A percentile compares a stretch with the other conserved stretches of the same genome.
These are phyloP conservation scores for Artemisia argyi DNA, from an alignment of 129 eudicot genomes.

Conservation along the genomic window DNA sequence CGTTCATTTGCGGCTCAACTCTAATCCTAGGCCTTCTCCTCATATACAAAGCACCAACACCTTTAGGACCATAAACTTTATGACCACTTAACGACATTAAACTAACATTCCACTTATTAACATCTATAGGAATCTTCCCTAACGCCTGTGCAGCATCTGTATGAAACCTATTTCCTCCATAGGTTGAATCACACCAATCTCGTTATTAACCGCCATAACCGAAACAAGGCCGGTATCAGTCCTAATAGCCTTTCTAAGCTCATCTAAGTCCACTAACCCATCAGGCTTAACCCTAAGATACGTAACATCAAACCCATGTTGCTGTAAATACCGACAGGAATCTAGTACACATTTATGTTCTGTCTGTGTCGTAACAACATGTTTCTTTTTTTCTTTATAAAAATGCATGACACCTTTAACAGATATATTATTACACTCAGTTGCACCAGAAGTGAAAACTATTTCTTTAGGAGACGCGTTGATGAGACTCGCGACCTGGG, in stretches of 20 bases:
- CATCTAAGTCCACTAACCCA: conserved; percentile 64
- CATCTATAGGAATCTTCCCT: conserved; percentile 86
- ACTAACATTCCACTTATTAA: conserved; percentile 87
- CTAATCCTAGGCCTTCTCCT: conserved; percentile 84
- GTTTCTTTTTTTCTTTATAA: conserved; percentile 71
- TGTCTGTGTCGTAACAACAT: conserved; percentile 88
- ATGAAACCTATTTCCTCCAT: conserved; percentile 96
- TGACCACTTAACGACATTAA: conserved; percentile 97
- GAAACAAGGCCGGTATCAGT: conserved; percentile 83
- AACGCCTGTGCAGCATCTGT: conserved; percentile 96
- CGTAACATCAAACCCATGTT: conserved; percentile 86
- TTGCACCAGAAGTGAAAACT: conserved; percentile 95
- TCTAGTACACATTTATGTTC: conserved; percentile 97
- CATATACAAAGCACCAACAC: conserved; percentile 94
- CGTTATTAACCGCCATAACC: conserved; percentile 94
- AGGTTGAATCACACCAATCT: conserved; percentile 95
- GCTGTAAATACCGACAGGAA: conserved; percentile 88
- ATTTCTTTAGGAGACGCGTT: conserved; percentile 85
- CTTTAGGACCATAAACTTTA: conserved; percentile 88
- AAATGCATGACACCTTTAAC: conserved; percentile 86
- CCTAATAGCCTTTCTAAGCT: conserved; percentile 54
- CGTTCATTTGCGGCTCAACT: conserved; percentile 97
- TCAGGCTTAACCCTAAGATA: conserved; percentile 78
- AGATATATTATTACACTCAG: conserved; percentile 91
- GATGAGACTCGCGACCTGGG: conserved; percentile 62